These are phyloP conservation scores for Boletus pseudopeckii DNA, from an alignment of 768 basidiomycete genomes.

Conservation along the genomic window DNA sequence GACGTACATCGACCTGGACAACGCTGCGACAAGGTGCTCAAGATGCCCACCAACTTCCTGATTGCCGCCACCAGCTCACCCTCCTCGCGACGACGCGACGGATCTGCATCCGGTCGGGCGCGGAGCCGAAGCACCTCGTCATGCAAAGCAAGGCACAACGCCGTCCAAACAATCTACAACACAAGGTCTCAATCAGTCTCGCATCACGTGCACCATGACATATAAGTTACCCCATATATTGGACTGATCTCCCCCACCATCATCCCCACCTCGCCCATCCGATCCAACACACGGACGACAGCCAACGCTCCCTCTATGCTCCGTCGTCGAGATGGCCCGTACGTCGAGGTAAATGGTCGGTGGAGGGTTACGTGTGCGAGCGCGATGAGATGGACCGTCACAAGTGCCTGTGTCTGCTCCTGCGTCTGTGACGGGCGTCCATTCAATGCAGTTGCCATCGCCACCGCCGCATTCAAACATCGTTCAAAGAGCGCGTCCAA, in stretches of 20 bases:
- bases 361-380: slow-evolving; percentile 27
- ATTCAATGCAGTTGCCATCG: background rate
- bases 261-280: background rate
- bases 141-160: slow-evolving; percentile 18
- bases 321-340: slow-evolving; percentile 12
- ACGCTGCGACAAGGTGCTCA: slow-evolving; percentile 17
- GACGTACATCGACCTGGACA: slow-evolving; percentile 22
- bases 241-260: slow-evolving; percentile 13
- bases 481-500: slow-evolving; percentile 45
- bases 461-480: slow-evolving; percentile 12
- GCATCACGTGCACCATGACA: background rate
- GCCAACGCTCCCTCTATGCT: slow-evolving; percentile 17
- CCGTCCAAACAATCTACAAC: slow-evolving; percentile 25
- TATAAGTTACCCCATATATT: slow-evolving; percentile 11
- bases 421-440: background rate
- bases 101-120: slow-evolving; percentile 1
- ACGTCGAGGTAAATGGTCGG: slow-evolving; percentile 13
- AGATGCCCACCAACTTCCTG: slow-evolving; percentile 9
- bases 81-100: slow-evolving; percentile 10
- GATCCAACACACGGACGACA: slow-evolving; percentile 15
- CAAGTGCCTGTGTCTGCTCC: slow-evolving; percentile 2
- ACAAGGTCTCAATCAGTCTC: background rate
- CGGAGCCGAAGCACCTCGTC: slow-evolving; percentile 21
- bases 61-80: slow-evolving; percentile 14
- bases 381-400: slow-evolving; percentile 20